phyloP scores from a whole-genome alignment of 73 alveolate species.

The Paramecium octaurelia region DNA sequence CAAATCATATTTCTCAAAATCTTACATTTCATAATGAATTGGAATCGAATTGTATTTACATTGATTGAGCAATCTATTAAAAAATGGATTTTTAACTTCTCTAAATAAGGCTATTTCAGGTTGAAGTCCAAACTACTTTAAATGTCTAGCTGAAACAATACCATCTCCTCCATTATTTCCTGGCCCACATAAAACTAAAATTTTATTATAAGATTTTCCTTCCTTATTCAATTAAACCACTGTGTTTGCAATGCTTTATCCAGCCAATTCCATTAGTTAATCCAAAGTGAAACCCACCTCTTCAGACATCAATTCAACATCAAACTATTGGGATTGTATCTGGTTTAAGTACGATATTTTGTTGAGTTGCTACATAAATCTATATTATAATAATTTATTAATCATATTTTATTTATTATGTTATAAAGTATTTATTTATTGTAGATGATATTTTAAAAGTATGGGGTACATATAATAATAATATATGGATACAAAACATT shows the following conservation, averaged over 20 bases:
- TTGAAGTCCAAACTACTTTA: constrained; percentile 75
- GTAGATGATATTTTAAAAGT: not conserved
- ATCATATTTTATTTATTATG: not conserved
- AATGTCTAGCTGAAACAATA: constrained; percentile 96
- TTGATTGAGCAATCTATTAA: constrained; percentile 75
- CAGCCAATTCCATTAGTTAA: constrained; percentile 40
- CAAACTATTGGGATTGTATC: constrained; percentile 69
- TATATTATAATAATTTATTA: not conserved
- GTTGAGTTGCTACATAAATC: not conserved
- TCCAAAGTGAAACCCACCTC: constrained; percentile 80
- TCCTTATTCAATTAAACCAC: constrained; percentile 68
- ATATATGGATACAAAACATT: too few species aligned
- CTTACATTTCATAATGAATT: constrained; percentile 43
- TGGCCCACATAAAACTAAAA: constrained; percentile 93
- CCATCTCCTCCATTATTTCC: constrained; percentile 99
- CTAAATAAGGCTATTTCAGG: constrained; percentile 91
- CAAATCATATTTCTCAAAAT: constrained; percentile 66
- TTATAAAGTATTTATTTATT: not conserved
- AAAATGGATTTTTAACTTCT: constrained; percentile 81
- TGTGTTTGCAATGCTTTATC: constrained; percentile 69
- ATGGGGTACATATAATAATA: not conserved
- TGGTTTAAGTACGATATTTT: not conserved
- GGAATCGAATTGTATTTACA: constrained; percentile 70
- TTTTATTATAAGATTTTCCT: constrained; percentile 19
- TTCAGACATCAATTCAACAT: constrained; percentile 87